A percentile compares a stretch with the other conserved stretches of the same genome.
phyloP scores from a whole-genome alignment of 139 green algal species.

The Chlamydomonas sphaeroides region DNA sequence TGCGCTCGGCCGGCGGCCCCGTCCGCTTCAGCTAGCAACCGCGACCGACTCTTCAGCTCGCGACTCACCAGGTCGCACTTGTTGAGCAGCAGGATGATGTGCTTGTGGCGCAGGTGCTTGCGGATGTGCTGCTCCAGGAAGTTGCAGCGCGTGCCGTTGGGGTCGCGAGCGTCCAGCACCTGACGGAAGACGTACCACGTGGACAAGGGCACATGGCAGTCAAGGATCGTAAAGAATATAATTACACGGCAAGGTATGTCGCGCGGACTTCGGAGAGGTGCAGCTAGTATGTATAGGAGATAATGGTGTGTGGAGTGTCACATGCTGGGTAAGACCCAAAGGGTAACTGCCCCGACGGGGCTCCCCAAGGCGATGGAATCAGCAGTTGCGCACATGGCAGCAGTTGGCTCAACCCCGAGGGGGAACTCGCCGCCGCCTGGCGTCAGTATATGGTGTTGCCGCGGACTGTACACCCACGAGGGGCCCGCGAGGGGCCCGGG shows the following conservation, averaged over 20 bases:
- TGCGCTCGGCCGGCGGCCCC: too few relatives aligned
- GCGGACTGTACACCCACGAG: constrained; percentile 56
- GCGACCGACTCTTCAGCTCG: too few relatives aligned
- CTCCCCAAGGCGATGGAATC: constrained; percentile 79
- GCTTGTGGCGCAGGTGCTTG: constrained; percentile 94
- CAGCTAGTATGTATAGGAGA: too few relatives aligned
- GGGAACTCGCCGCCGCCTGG: neutral
- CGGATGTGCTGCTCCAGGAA: constrained; percentile 95
- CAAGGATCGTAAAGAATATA: too few relatives aligned
- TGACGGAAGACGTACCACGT: too few relatives aligned
- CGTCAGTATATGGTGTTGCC: constrained; percentile 66
- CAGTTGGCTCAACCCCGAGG: constrained; percentile 27
- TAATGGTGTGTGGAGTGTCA: too few relatives aligned
- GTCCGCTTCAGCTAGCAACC: too few relatives aligned
- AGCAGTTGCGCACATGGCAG: constrained; percentile 53
- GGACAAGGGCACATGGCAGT: too few relatives aligned
- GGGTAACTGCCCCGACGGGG: constrained; percentile 74
- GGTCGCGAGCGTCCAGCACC: constrained; percentile 97
- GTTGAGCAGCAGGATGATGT: constrained; percentile 98
- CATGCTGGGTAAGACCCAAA: constrained; percentile 73
- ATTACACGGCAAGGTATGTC: too few relatives aligned
- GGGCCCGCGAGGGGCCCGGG: neutral
- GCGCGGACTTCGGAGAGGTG: too few relatives aligned
- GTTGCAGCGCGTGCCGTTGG: constrained; percentile 92
- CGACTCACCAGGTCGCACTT: constrained; percentile 93